Base-by-base conservation (phyloP, 192 early-diverging fungal species). In the Coemansia sp. region DNA sequence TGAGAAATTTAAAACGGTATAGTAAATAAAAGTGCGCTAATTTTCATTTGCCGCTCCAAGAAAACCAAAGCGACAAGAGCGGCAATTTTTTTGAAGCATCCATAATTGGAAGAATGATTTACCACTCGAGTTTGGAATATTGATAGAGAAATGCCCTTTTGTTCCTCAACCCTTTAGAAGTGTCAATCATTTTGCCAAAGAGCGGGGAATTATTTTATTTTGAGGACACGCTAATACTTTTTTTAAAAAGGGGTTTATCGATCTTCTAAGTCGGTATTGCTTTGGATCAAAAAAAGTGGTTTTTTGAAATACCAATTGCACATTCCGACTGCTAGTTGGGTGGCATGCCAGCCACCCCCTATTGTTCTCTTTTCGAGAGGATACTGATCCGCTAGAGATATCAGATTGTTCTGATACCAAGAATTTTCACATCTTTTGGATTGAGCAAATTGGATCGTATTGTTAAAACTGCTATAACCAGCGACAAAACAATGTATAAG, bases 31-130 rank as follows among this genome's bases (percentile, higher is more conserved):
- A 16, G 57, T 59, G 57, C 57, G 57, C 57, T 59, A 59, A 53
- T 59, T 58, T 59, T 41, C 39, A 59, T 59, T 54, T 54, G 52
- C 52, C 52, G 52, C 52, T 26, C 19, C 3, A 10, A 26, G 7
- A 6, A 54, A 11, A 21, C 26, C 26, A 26, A 26, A 26, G 3
- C 3, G 26, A 18, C 12, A 59, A 41, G 57, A 40, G 57, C 57
- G 57, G 57, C 57, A 38, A 59, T n/a, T 40, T 59, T 59, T 40
- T 41, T 13, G 3, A 26, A 26, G 52, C 1, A 9, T 21, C 21
- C 52, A 26, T 54, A 9, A 13, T 54, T 26, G 52, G 52, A 21
- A 26, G 3, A 54, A 54, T 54, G 48, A 50, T 54, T 54, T 54
- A 54, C 52, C 10, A 9, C 43, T 1, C n/a, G n/a, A 12, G 8